Evolutionary conservation across 805 yeast genomes (phyloP).

Genomic region (Candida piceae): DNA sequence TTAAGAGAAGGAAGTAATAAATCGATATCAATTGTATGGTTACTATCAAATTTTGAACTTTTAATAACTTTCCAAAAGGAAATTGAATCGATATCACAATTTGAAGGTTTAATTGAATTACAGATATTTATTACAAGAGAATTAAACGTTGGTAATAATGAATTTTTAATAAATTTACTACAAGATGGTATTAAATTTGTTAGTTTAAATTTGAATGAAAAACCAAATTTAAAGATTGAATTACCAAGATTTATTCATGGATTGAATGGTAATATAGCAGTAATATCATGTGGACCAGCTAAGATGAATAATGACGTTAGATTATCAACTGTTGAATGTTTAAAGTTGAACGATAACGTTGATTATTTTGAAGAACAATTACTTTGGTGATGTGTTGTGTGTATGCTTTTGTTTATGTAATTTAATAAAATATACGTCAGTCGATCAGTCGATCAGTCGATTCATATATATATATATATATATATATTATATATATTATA

Average conservation of each 20-base stretch:
- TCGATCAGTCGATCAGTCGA: too few relatives aligned
- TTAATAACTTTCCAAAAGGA: conserved; percentile 27
- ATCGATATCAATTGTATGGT: conserved; percentile 26
- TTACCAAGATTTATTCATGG: conserved; percentile 15
- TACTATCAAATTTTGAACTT: conserved; percentile 28
- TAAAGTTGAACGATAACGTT: conserved; percentile 22
- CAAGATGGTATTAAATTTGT: conserved; percentile 14
- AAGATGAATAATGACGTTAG: conserved; percentile 31
- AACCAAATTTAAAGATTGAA: conserved; percentile 22
- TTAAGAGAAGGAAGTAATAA: conserved; percentile 22
- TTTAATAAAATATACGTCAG: too few relatives aligned
- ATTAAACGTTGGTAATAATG: conserved; percentile 17
- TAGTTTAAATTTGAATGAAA: conserved; percentile 20
- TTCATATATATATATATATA: too few relatives aligned
- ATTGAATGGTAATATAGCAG: conserved; percentile 25
- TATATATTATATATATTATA: too few relatives aligned
- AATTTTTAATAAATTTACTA: conserved; percentile 16
- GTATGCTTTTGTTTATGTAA: too few relatives aligned
- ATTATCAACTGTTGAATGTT: conserved; percentile 26
- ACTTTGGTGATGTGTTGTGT: conserved; percentile 34
- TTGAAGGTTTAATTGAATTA: conserved; percentile 21
- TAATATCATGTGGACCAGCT: conserved; percentile 35
- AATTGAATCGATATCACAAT: conserved; percentile 20
- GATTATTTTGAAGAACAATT: conserved; percentile 36
- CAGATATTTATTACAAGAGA: conserved; percentile 27